Evolutionary conservation across 2,329 filamentous ascomycete species (phyloP).

Genomic region (Cryphonectria nitschkei): DNA sequence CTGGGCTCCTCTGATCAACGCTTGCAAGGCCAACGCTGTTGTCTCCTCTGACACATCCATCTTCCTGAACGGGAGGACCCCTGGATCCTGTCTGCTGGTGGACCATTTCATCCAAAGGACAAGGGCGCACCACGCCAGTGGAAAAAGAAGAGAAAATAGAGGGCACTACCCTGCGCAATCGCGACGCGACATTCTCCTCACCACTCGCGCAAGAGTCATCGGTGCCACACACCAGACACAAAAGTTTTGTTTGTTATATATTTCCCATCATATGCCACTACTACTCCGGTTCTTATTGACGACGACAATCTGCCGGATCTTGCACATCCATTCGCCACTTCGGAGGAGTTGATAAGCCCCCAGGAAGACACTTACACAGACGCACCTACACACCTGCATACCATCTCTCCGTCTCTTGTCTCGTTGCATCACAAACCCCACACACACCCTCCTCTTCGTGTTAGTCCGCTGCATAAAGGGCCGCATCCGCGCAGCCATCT

Average conservation of each 20-base stretch:
- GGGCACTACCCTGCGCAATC: constrained; percentile 27
- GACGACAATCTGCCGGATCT: neutral
- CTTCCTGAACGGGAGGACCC: neutral
- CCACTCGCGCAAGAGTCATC: constrained; percentile 25
- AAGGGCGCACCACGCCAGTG: constrained; percentile 11
- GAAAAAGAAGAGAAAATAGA: neutral
- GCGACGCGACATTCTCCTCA: constrained; percentile 28
- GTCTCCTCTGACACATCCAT: neutral
- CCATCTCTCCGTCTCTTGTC: neutral
- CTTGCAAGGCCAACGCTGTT: constrained; percentile 1
- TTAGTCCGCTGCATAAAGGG: constrained; percentile 25
- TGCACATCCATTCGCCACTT: constrained; percentile 23
- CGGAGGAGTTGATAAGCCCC: constrained; percentile 23
- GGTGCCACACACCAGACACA: constrained; percentile 7
- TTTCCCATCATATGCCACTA: constrained; percentile 1
- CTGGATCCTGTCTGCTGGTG: neutral
- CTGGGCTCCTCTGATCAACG: neutral
- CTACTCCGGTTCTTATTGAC: neutral
- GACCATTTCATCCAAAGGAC: neutral
- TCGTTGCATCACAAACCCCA: constrained; percentile 10
- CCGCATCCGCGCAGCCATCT: constrained; percentile 24
- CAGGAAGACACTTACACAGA: neutral
- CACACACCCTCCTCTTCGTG: constrained; percentile 11
- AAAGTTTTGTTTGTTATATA: constrained; percentile 8
- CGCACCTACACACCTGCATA: constrained; percentile 2